Evolutionary conservation across 805 yeast species (phyloP).

Genomic region (Wickerhamiella alocasiicola): DNA sequence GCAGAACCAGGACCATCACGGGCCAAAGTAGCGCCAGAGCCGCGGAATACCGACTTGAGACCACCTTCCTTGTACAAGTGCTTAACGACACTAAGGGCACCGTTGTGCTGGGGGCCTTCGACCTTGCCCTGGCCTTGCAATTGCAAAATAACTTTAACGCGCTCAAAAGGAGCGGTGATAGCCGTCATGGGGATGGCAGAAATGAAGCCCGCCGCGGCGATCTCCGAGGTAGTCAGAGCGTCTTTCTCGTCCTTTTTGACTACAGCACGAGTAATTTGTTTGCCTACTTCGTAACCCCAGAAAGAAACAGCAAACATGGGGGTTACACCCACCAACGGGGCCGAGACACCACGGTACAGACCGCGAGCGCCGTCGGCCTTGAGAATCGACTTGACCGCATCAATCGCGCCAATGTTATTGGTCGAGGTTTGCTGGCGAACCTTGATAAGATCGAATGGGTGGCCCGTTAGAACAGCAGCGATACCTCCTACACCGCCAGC

Average conservation of each 20-base stretch:
- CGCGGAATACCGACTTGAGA: slow-evolving; percentile 70
- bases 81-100: slow-evolving; percentile 48
- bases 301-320: slow-evolving; percentile 97
- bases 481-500: slow-evolving; percentile 97
- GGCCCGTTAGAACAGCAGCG: slow-evolving; percentile 91
- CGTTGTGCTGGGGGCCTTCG: slow-evolving; percentile 29
- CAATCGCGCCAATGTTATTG: slow-evolving; percentile 48
- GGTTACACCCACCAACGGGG: slow-evolving; percentile 92
- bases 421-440: slow-evolving; percentile 76
- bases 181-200: slow-evolving; percentile 91
- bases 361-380: slow-evolving; percentile 67
- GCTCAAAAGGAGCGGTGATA: slow-evolving; percentile 95
- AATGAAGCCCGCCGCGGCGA: slow-evolving; percentile 84
- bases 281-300: slow-evolving; percentile 97
- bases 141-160: slow-evolving; percentile 90
- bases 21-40: slow-evolving; percentile 82
- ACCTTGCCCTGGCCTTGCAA: slow-evolving; percentile 44
- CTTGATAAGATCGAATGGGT: slow-evolving; percentile 88
- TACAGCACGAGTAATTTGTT: slow-evolving; percentile 46
- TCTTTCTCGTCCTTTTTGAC: slow-evolving; percentile 29
- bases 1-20: slow-evolving; percentile 98
- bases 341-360: slow-evolving; percentile 83
- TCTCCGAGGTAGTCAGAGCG: slow-evolving; percentile 50
- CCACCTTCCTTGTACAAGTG: slow-evolving; percentile 74
- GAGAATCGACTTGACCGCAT: slow-evolving; percentile 59